Percentiles rank a stretch among this genome's conserved stretches.
phyloP scores from a whole-genome alignment of 2,329 filamentous ascomycete species.

The Epichloe hybrida region DNA sequence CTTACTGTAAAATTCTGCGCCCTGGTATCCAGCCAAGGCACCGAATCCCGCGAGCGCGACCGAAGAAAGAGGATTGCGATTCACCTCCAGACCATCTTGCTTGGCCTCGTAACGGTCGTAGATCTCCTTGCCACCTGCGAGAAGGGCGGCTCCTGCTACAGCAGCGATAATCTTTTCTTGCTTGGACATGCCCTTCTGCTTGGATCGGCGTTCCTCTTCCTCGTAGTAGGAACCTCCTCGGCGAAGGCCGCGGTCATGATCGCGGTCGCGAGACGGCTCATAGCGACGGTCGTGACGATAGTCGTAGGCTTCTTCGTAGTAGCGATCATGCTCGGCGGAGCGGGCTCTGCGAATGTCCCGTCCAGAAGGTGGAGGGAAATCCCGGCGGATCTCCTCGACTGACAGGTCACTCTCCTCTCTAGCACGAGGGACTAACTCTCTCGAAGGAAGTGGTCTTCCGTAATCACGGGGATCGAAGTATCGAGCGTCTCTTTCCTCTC shows the following conservation, averaged over 20 bases:
- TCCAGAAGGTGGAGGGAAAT: slow-evolving; percentile 61
- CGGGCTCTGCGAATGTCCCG: slow-evolving; percentile 45
- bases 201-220: slow-evolving; percentile 40
- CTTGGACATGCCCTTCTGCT: slow-evolving; percentile 37
- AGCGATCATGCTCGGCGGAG: slow-evolving; percentile 43
- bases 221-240: slow-evolving; percentile 40
- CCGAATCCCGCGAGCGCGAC: slow-evolving; percentile 51
- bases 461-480: slow-evolving; percentile 41
- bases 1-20: slow-evolving; percentile 50
- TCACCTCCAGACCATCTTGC: slow-evolving; percentile 32
- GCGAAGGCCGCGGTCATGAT: slow-evolving; percentile 24
- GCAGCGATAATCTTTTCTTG: slow-evolving; percentile 54
- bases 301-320: slow-evolving; percentile 41
- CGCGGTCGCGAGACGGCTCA: slow-evolving; percentile 18
- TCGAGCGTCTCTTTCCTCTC: slow-evolving; percentile 37
- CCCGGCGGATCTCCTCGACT: slow-evolving; percentile 70
- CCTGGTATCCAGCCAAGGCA: slow-evolving; percentile 49
- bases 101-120: slow-evolving; percentile 49
- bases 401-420: slow-evolving; percentile 64
- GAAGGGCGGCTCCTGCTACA: slow-evolving; percentile 49
- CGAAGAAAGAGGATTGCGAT: slow-evolving; percentile 45
- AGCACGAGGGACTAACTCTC: slow-evolving; percentile 41
- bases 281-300: slow-evolving; percentile 32
- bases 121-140: slow-evolving; percentile 52
- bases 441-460: slow-evolving; percentile 29